Percentiles rank a stretch among this genome's conserved stretches.
phyloP scores from a whole-genome alignment of 805 yeast species.

The Kodamaea lidongshanica region DNA sequence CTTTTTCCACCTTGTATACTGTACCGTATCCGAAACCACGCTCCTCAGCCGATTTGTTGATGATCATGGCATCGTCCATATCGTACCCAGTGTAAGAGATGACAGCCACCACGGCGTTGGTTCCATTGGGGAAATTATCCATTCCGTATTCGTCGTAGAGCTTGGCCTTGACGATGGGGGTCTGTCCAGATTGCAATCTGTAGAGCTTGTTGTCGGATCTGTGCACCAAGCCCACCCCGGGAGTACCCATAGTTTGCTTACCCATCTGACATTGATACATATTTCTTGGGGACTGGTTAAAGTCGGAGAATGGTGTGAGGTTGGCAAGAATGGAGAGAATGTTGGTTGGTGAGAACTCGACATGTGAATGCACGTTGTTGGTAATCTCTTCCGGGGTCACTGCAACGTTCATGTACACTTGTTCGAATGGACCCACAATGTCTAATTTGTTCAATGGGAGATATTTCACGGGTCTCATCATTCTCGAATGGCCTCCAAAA shows the following conservation, averaged over 20 bases:
- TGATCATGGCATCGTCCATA: constrained; percentile 99
- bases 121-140: constrained; percentile 98
- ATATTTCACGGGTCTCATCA: constrained; percentile 94
- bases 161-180: constrained; percentile 92
- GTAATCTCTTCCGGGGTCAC: constrained; percentile 89
- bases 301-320: constrained; percentile 95
- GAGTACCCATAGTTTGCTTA: constrained; percentile 99
- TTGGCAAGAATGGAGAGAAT: constrained; percentile 92
- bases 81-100: constrained; percentile 98
- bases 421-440: constrained; percentile 95
- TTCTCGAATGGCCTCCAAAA: constrained; percentile 88
- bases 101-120: constrained; percentile 97
- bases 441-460: constrained; percentile 79
- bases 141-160: constrained; percentile 93
- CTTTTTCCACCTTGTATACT: constrained; percentile 88
- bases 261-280: constrained; percentile 99
- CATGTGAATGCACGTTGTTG: constrained; percentile 78
- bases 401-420: constrained; percentile 93
- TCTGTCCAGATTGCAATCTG: constrained; percentile 90
- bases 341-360: constrained; percentile 92
- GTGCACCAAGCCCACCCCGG: constrained; percentile 90
- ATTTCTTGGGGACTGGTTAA: constrained; percentile 98
- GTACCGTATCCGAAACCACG: constrained; percentile 98
- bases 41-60: constrained; percentile 95
- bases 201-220: constrained; percentile 93